Evolutionary conservation across 2,329 filamentous ascomycete species (phyloP).

Genomic region (Aspergillus nomiae): DNA sequence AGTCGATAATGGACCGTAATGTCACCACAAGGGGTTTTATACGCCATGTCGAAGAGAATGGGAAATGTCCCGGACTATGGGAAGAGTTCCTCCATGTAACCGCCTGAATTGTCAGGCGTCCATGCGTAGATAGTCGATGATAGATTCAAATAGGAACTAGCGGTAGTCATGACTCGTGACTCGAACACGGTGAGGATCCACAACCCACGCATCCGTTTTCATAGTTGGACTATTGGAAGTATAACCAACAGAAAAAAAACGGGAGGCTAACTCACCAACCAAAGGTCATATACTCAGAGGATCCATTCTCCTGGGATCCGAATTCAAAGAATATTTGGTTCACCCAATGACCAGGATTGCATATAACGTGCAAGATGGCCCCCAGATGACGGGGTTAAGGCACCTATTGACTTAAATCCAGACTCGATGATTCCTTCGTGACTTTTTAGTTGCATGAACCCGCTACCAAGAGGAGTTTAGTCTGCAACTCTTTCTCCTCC

Average conservation of each 20-base stretch:
- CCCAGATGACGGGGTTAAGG: not conserved
- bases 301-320: not conserved
- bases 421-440: not conserved
- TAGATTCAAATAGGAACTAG: not conserved
- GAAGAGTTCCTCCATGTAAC: not conserved
- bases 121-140: not conserved
- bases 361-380: slow-evolving; percentile 9
- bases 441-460: not conserved
- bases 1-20: not conserved
- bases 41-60: not conserved
- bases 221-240: not conserved
- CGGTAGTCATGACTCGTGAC: not conserved
- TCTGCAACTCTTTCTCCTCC: not conserved
- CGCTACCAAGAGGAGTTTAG: not conserved
- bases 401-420: not conserved
- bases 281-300: not conserved
- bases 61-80: not conserved
- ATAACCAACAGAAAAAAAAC: not conserved
- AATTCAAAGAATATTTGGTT: slow-evolving; percentile 2
- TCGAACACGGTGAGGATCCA: not conserved
- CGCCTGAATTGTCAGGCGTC: not conserved
- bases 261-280: not conserved
- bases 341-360: slow-evolving; percentile 13
- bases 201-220: not conserved
- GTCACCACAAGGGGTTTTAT: not conserved